phyloP scores from a whole-genome alignment of 768 basidiomycete species.

The Pleurotus platypus region DNA sequence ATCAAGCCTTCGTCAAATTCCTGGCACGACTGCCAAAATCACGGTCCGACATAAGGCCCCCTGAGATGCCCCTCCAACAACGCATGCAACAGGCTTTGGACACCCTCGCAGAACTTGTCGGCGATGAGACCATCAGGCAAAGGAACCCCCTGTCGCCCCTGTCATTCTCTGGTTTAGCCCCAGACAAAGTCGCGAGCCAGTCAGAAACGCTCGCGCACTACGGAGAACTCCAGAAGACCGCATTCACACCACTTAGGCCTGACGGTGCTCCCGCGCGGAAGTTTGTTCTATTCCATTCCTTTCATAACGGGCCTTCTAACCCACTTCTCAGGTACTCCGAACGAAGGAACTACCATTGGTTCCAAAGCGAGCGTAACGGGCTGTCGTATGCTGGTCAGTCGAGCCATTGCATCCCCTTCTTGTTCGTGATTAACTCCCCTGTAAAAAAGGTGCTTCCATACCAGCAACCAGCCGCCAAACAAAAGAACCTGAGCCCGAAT shows the following conservation, averaged over 20 bases:
- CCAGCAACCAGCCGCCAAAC: background rate
- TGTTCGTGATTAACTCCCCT: background rate
- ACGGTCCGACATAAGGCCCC: conserved; percentile 43
- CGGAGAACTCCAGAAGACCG: conserved; percentile 34
- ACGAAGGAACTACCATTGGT: conserved; percentile 58
- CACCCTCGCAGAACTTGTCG: conserved; percentile 48
- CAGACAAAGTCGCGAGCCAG: conserved; percentile 50
- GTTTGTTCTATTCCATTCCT: conserved; percentile 31
- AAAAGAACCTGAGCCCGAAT: background rate
- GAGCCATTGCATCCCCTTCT: too few relatives aligned
- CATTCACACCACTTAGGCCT: conserved; percentile 53
- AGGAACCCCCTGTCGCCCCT: conserved; percentile 59
- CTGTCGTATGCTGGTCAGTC: conserved; percentile 51
- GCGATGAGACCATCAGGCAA: conserved; percentile 38
- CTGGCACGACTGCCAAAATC: conserved; percentile 48
- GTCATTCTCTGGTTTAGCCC: conserved; percentile 63
- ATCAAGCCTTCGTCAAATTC: conserved; percentile 63
- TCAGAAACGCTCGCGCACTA: conserved; percentile 44
- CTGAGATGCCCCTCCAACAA: conserved; percentile 30
- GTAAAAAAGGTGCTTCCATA: background rate
- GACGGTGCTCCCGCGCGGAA: conserved; percentile 61
- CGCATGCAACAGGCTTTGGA: conserved; percentile 55
- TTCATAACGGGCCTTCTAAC: conserved; percentile 1
- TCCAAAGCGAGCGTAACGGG: conserved; percentile 51
- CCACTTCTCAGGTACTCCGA: conserved; percentile 51